Base-by-base conservation (phyloP, 2,329 filamentous ascomycete genomes). In the Calcarisporium arbuscula region DNA sequence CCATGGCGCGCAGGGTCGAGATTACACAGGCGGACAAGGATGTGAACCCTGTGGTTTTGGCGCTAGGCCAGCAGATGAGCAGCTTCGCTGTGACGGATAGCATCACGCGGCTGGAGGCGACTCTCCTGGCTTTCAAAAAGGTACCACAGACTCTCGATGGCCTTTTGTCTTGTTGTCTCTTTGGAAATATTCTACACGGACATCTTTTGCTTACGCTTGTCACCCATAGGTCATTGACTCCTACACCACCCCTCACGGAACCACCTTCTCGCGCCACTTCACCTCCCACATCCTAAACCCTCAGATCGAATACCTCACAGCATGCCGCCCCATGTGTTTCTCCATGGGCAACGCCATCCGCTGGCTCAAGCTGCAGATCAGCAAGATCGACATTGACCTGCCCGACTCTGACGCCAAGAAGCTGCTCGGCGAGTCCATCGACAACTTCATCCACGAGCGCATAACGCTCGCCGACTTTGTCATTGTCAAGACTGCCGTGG, bases 271-370 rank as follows among this genome's bases (percentile, higher is more conserved):
- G 15, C 82, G 92, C 21, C 89, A 98, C 65, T 80, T 98, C 50
- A 92, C 87, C 20, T 84, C 85, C 9, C 87, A 96, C 60, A 80
- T 87, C 44, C 78, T 98, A 40, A 92, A 88, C 52, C 86, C 89
- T 23, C 92, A 98, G 61, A 95, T 98, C 53, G 88, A 94, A 45
- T 95, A 94, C 54, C 74, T 98, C 41, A 85, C 86, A 40, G 87
- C 87, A 47, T 95, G 89, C 54, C 81, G 92, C n/a, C 89, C 92
- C 21, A 85, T 98, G 63, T 94, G 86, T 46, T 92, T 95, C 61
- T 87, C 86, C 42, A 95, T 96, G 81, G 92, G 92, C 41, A 98
- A 96, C 58, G 88, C 88, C 22, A 94, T 98, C 54, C 79, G 92
- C 35, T 90, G 88, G 72, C 73, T 98, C 32, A 98, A 98, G 67